phyloP scores from a whole-genome alignment of 2,329 filamentous ascomycete species.

The Penicillium sp. region DNA sequence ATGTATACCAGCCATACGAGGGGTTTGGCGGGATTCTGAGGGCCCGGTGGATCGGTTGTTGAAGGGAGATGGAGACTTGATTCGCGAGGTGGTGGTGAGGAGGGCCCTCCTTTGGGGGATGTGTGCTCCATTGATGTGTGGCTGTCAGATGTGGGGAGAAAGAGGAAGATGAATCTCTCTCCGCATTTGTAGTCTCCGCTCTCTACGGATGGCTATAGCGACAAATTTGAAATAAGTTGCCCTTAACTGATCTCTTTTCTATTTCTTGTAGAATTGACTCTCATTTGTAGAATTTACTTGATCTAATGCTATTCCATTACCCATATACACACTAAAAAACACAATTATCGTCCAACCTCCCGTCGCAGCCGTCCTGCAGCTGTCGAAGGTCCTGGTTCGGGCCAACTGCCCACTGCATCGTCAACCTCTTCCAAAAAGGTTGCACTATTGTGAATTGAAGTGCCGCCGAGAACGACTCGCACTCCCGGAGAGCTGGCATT shows the following conservation, averaged over 20 bases:
- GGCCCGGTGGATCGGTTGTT: slow-evolving; percentile 80
- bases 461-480: slow-evolving; percentile 84
- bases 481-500: slow-evolving; percentile 89
- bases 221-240: background rate
- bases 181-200: slow-evolving; percentile 23
- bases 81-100: slow-evolving; percentile 33
- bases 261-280: background rate
- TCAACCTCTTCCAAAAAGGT: slow-evolving; percentile 91
- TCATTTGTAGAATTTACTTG: background rate
- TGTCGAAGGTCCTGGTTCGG: slow-evolving; percentile 62
- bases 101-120: slow-evolving; percentile 24
- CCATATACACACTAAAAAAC: background rate
- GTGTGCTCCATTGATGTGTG: slow-evolving; percentile 13
- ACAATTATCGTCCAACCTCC: slow-evolving; percentile 54
- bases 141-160: background rate
- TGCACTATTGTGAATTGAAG: slow-evolving; percentile 79
- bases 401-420: slow-evolving; percentile 83
- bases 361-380: slow-evolving; percentile 62
- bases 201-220: background rate
- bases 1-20: slow-evolving; percentile 81
- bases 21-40: slow-evolving; percentile 66
- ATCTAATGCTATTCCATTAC: background rate
- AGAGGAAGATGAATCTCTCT: slow-evolving; percentile 18
- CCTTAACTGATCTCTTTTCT: background rate
- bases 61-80: slow-evolving; percentile 65